Conservation (phyloP, 2,329 filamentous ascomycete genomes). For the Dactylella cylindrospora region DNA sequence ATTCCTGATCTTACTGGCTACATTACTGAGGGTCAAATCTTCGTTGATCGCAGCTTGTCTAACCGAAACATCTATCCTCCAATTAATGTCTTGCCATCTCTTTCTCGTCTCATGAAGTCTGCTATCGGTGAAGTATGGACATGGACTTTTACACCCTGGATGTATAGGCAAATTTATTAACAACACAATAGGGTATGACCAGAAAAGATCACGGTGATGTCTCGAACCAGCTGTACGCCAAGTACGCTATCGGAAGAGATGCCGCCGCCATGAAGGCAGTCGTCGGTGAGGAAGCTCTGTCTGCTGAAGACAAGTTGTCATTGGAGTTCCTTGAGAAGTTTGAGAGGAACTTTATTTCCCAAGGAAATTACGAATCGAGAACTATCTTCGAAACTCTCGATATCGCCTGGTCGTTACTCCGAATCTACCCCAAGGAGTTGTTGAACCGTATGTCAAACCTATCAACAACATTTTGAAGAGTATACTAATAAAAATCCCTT, state of each 20-base stretch:
- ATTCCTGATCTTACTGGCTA: constrained; percentile 98
- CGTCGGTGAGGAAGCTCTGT: constrained; percentile 95
- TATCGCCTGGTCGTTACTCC: constrained; percentile 90
- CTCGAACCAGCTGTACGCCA: constrained; percentile 98
- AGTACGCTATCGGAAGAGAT: constrained; percentile 98
- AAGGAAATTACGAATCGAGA: constrained; percentile 88
- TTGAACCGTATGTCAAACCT: constrained; percentile 69
- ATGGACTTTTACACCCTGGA: constrained; percentile 41
- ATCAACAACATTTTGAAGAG: constrained; percentile 49
- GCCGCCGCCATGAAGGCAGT: constrained; percentile 99
- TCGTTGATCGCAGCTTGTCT: constrained; percentile 86
- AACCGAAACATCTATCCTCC: constrained; percentile 98
- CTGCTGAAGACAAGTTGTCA: constrained; percentile 93
- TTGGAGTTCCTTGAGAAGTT: constrained; percentile 99
- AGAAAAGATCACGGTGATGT: constrained; percentile 97
- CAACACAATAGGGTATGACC: constrained; percentile 66
- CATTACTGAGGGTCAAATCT: constrained; percentile 98
- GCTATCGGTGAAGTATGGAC: constrained; percentile 75
- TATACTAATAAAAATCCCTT: constrained; percentile 1
- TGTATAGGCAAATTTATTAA: not conserved
- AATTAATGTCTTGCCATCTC: constrained; percentile 96
- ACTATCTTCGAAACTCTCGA: constrained; percentile 92
- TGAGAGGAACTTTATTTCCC: constrained; percentile 88
- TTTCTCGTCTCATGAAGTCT: constrained; percentile 99
- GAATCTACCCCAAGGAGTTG: constrained; percentile 96